Percentiles rank a stretch among this genome's conserved stretches.
phyloP scores from a whole-genome alignment of 164 flowering plant species.

The Tinospora cordifolia region DNA sequence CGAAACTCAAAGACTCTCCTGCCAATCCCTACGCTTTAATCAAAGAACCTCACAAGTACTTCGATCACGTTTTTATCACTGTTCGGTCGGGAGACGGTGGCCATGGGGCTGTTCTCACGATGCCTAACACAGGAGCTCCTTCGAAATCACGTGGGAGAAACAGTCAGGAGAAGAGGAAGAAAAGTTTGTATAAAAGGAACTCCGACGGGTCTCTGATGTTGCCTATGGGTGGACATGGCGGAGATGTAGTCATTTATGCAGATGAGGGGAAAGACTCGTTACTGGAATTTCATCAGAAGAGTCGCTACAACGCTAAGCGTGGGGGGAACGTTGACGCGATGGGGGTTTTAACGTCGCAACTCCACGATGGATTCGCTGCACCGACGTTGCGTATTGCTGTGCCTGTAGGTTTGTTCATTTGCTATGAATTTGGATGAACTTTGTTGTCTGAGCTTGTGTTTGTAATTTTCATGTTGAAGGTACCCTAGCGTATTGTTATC shows the following conservation, averaged over 20 bases:
- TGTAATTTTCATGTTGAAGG: background rate
- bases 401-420: constrained; percentile 68
- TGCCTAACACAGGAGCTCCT: constrained; percentile 44
- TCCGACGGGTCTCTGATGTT: constrained; percentile 84
- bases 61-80: constrained; percentile 78
- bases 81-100: constrained; percentile 97
- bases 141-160: constrained; percentile 38
- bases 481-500: no score
- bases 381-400: constrained; percentile 89
- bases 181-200: constrained; percentile 53
- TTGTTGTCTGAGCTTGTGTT: background rate
- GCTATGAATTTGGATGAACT: background rate
- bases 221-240: constrained; percentile 93
- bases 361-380: constrained; percentile 60
- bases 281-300: constrained; percentile 65
- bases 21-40: constrained; percentile 31
- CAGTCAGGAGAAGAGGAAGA: constrained; percentile 43
- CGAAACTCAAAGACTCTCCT: constrained; percentile 40
- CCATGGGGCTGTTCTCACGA: constrained; percentile 70
- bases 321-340: constrained; percentile 90
- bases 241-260: constrained; percentile 77
- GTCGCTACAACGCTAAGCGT: constrained; percentile 75
- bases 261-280: constrained; percentile 72
- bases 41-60: constrained; percentile 83
- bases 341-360: constrained; percentile 68